Base-by-base conservation (phyloP, 495 filamentous ascomycete species). In the Terfezia boudieri region DNA sequence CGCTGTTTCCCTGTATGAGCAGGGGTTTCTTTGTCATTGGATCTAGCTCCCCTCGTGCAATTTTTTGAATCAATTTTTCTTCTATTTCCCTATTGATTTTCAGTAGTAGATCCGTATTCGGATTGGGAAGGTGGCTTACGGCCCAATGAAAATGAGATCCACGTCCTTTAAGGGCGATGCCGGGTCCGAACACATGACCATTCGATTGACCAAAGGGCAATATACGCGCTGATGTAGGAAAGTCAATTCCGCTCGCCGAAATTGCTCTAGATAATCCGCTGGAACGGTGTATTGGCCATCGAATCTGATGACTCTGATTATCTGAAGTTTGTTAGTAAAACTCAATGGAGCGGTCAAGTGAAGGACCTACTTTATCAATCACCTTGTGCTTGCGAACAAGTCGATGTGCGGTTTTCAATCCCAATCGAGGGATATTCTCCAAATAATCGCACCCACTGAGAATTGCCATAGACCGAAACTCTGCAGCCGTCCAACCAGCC, bases 361-460 rank as follows among this genome's bases (percentile, higher is more conserved):
- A 23, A 11, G 46, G 23, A 23, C 17, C 20, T 20, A 90, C 71
- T 53, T 77, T 80, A 52, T 96, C 90, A 36, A 89, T 76, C 6
- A 73, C 84, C 63, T 86, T 89, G 71, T 94, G 76, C 63, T 89
- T 93, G 49, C 88, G 78, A 56, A 99, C 75, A 67, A 90, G 74
- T 36, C 86, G 76, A 62, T 99, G 82, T 1, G 92, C 92, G 22
- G 86, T 95, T 67, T 94, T 94, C 50, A 99, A 66, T 4, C 92
- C 92, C 74, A 99, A 77, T 50, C 79, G 82, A 43, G 74, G 77
- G 56, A 96, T 84, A 59, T 79, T 82, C 7, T 79, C 72, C 51
- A 96, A 74, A 67, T 99, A 99, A 65, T 99, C 92, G 67, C 92
- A 99, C n/a, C 92, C 92, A 65, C 86, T 94, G 20, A 99, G 64